Evolutionary conservation across 805 yeast species (phyloP).

Genomic region (Henningerozyma blattae): DNA sequence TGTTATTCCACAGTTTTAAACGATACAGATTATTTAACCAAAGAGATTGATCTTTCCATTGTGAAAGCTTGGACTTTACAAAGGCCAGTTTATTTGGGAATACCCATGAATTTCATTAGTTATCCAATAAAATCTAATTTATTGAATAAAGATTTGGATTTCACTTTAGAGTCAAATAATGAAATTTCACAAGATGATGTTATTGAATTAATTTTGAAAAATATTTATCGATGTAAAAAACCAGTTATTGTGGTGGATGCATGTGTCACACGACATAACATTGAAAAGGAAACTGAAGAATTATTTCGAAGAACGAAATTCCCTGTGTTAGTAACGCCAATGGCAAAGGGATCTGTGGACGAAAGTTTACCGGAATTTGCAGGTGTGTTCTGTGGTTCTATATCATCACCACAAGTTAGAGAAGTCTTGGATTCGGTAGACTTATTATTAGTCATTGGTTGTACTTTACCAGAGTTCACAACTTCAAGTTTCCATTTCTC

Average conservation of each 20-base stretch:
- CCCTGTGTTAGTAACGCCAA: conserved; percentile 72
- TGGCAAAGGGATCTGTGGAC: conserved; percentile 69
- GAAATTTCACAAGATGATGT: conserved; percentile 44
- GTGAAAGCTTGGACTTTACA: conserved; percentile 53
- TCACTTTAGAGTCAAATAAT: conserved; percentile 38
- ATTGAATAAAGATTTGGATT: conserved; percentile 46
- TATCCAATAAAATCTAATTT: conserved; percentile 36
- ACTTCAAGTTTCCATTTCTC: conserved; percentile 69
- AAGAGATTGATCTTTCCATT: conserved; percentile 54
- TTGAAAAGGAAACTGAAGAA: conserved; percentile 39
- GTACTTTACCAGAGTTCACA: conserved; percentile 68
- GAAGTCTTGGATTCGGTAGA: conserved; percentile 61
- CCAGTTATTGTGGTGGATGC: conserved; percentile 72
- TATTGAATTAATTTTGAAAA: conserved; percentile 32
- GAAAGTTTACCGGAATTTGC: conserved; percentile 56
- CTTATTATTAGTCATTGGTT: conserved; percentile 61
- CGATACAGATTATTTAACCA: conserved; percentile 47
- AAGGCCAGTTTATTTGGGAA: conserved; percentile 65
- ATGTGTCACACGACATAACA: conserved; percentile 61
- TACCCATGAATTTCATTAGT: conserved; percentile 67
- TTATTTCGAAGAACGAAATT: conserved; percentile 51
- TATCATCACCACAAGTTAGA: conserved; percentile 56
- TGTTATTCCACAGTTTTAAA: conserved; percentile 45
- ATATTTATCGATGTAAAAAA: conserved; percentile 40
- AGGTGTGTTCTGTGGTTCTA: conserved; percentile 68